These are phyloP conservation scores for Digitaria exilis DNA, from an alignment of 202 grass and related monocot genomes.

Conservation along the genomic window DNA sequence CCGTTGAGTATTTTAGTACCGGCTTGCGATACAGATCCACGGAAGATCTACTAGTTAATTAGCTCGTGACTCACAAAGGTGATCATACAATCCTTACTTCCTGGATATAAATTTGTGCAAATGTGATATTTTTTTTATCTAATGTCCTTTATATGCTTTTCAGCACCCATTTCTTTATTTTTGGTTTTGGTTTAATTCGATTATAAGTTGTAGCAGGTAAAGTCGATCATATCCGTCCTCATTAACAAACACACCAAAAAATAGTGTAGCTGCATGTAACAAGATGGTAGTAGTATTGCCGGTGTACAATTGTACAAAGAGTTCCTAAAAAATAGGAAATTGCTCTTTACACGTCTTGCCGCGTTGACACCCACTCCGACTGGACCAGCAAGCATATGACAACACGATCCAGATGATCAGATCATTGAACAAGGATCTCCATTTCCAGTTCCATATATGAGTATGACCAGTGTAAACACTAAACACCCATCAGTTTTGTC, in stretches of 20 bases:
- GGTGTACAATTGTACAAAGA: not conserved
- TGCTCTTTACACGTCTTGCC: not conserved
- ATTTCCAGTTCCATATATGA: not conserved
- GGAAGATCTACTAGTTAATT: slow-evolving; percentile 31
- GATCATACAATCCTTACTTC: not conserved
- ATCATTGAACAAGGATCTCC: not conserved
- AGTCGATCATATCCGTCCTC: not conserved
- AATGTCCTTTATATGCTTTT: not conserved
- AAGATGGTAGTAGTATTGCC: not conserved
- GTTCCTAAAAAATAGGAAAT: not conserved
- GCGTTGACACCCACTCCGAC: not conserved
- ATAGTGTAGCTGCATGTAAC: not conserved
- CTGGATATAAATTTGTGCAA: not conserved
- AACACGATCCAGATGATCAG: not conserved
- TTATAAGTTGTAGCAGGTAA: not conserved
- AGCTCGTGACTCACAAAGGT: not conserved
- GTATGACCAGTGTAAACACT: not conserved
- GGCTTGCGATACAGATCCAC: slow-evolving; percentile 14
- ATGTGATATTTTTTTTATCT: not conserved
- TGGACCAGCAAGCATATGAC: not conserved
- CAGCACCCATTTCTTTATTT: not conserved
- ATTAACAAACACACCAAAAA: not conserved
- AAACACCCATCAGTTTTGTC: not conserved
- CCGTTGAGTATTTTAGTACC: not conserved
- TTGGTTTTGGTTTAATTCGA: not conserved